Conservation (phyloP, 2,329 filamentous ascomycete species). For the Aspergillus jensenii region DNA sequence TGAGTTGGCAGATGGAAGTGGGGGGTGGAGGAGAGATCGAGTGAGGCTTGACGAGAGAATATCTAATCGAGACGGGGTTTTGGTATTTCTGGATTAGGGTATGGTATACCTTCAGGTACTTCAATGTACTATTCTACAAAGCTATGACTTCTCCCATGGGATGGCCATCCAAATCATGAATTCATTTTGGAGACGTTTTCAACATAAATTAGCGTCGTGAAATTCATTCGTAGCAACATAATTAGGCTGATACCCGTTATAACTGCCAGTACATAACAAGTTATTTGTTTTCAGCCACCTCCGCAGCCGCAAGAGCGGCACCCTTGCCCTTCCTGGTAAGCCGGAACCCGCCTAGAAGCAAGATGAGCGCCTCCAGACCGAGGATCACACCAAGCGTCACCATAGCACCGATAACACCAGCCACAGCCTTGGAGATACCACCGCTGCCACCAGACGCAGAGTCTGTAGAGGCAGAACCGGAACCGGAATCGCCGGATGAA, state of each 20-base stretch:
- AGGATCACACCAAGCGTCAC: slow-evolving; percentile 66
- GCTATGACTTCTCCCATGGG: not conserved
- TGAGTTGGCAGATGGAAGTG: slow-evolving; percentile 34
- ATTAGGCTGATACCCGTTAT: not conserved
- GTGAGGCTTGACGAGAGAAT: slow-evolving; percentile 41
- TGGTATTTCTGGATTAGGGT: slow-evolving; percentile 27
- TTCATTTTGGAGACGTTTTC: not conserved
- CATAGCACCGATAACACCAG: slow-evolving; percentile 75
- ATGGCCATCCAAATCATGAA: not conserved
- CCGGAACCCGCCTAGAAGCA: slow-evolving; percentile 58
- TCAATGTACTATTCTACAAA: not conserved
- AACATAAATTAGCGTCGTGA: not conserved
- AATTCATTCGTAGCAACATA: not conserved
- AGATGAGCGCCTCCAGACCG: slow-evolving; percentile 53
- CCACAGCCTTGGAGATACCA: slow-evolving; percentile 68
- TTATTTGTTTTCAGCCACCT: slow-evolving; percentile 23
- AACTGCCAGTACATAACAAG: not conserved
- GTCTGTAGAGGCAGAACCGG: slow-evolving; percentile 24
- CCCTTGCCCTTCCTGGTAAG: slow-evolving; percentile 54
- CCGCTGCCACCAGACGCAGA: slow-evolving; percentile 26
- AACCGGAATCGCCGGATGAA: slow-evolving; percentile 33
- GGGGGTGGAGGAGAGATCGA: slow-evolving; percentile 31
- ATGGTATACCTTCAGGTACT: not conserved
- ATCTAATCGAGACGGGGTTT: slow-evolving; percentile 37
- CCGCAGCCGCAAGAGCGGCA: slow-evolving; percentile 12